Evolutionary conservation across 176 grass and related monocot genomes (phyloP).

Genomic region (Avena insularis): DNA sequence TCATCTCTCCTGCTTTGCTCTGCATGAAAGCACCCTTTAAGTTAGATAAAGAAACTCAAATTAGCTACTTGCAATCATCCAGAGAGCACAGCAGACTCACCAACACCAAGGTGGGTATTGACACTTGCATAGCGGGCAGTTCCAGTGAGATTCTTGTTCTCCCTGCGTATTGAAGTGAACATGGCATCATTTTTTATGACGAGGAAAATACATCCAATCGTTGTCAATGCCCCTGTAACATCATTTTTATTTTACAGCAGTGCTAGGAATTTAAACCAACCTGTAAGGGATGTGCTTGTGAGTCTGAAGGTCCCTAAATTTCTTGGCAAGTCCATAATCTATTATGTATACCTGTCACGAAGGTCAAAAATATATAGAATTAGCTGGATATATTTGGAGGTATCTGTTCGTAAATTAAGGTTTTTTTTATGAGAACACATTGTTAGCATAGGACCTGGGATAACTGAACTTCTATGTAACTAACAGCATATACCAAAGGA

Average conservation of each 20-base stretch:
- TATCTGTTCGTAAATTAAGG: background rate
- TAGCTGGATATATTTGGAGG: background rate
- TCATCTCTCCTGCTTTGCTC: slow-evolving; percentile 92
- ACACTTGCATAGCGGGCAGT: slow-evolving; percentile 88
- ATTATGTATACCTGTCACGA: slow-evolving; percentile 76
- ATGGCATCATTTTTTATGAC: background rate
- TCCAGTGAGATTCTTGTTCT: slow-evolving; percentile 90
- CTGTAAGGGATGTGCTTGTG: slow-evolving; percentile 87
- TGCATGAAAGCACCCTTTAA: slow-evolving; percentile 30
- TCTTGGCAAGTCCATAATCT: slow-evolving; percentile 86
- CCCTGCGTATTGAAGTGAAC: slow-evolving; percentile 52
- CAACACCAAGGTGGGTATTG: slow-evolving; percentile 87
- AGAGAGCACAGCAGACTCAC: slow-evolving; percentile 49
- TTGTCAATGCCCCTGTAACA: background rate
- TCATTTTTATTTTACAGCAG: background rate
- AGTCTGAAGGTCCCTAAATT: slow-evolving; percentile 77
- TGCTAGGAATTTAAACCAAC: slow-evolving; percentile 36
- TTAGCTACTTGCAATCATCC: background rate
- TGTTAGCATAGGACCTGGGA: background rate
- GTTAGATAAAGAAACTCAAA: background rate
- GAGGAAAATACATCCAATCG: background rate
- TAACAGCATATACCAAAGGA: background rate
- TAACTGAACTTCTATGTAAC: background rate
- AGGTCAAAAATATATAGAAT: background rate
- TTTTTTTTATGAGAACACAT: background rate